Conservation (phyloP, 2,329 filamentous ascomycete genomes). For the Phyllosticta citrichinensis region DNA sequence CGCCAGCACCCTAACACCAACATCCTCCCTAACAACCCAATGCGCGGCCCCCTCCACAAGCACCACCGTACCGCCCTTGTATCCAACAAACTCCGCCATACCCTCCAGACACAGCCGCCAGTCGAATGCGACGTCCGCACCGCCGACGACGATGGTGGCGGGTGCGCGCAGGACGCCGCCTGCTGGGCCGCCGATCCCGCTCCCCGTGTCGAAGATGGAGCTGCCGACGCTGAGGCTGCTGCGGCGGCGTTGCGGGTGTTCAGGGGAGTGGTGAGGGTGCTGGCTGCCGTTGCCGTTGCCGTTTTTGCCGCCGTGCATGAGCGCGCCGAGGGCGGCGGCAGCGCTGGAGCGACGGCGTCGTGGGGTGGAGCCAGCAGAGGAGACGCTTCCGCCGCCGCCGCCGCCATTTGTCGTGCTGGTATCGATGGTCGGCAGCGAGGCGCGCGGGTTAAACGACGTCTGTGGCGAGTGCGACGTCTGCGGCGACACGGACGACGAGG, state of each 20-base stretch:
- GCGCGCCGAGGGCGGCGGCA: conserved; percentile 15
- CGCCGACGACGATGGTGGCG: conserved; percentile 45
- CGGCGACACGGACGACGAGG: conserved; percentile 12
- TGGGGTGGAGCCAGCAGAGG: neutral
- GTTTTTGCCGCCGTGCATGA: conserved; percentile 14
- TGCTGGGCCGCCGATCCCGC: conserved; percentile 13
- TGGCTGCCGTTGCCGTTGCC: neutral
- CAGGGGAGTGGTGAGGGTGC: neutral
- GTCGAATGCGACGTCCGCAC: conserved; percentile 43
- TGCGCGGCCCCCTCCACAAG: conserved; percentile 40
- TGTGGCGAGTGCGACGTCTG: conserved; percentile 3
- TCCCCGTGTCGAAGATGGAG: conserved; percentile 32
- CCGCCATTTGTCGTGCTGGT: neutral
- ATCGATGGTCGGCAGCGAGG: neutral
- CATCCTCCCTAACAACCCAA: conserved; percentile 42
- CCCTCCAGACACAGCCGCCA: conserved; percentile 41
- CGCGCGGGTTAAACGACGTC: conserved; percentile 6
- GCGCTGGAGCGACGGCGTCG: conserved; percentile 9
- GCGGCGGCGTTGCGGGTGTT: neutral
- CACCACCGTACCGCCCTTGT: conserved; percentile 39
- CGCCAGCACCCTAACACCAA: conserved; percentile 33
- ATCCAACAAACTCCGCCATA: conserved; percentile 41
- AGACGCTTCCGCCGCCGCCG: neutral
- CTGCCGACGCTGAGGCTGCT: conserved; percentile 22
- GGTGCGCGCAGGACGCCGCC: conserved; percentile 40